Conservation (phyloP, 129 eudicot species). For the Scalesia atractyloides region DNA sequence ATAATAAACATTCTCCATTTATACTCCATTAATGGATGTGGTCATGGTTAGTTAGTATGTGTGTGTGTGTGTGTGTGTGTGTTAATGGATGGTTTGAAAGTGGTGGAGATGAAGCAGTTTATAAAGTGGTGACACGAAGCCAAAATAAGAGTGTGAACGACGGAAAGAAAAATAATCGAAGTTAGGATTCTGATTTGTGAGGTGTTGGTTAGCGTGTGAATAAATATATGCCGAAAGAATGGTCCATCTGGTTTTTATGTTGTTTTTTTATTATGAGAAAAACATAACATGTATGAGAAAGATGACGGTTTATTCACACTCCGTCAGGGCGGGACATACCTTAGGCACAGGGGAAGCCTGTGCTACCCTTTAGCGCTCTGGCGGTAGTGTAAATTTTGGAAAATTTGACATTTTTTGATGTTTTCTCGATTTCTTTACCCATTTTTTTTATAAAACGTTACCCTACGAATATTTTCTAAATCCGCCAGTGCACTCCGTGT, state of each 20-base stretch:
- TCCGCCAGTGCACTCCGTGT: too few species aligned
- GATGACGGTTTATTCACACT: too few species aligned
- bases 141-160: slow-evolving; percentile 44
- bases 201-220: slow-evolving; percentile 39
- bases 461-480: too few species aligned
- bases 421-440: too few species aligned
- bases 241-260: slow-evolving; percentile 19
- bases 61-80: not conserved
- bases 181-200: slow-evolving; percentile 25
- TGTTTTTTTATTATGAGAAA: not conserved
- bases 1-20: too few species aligned
- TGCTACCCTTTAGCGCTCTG: too few species aligned
- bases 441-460: too few species aligned
- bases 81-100: slow-evolving; percentile 4
- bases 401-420: too few species aligned
- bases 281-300: not conserved
- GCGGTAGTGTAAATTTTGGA: too few species aligned
- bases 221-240: slow-evolving; percentile 7
- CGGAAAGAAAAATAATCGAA: slow-evolving; percentile 16
- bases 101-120: slow-evolving; percentile 17
- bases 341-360: too few species aligned
- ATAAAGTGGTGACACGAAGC: slow-evolving; percentile 12
- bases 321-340: too few species aligned
- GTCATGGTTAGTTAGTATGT: slow-evolving; percentile 13
- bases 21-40: slow-evolving; percentile 17